Base-by-base conservation (phyloP, 2,329 filamentous ascomycete species). In the Aspergillus jensenii region DNA sequence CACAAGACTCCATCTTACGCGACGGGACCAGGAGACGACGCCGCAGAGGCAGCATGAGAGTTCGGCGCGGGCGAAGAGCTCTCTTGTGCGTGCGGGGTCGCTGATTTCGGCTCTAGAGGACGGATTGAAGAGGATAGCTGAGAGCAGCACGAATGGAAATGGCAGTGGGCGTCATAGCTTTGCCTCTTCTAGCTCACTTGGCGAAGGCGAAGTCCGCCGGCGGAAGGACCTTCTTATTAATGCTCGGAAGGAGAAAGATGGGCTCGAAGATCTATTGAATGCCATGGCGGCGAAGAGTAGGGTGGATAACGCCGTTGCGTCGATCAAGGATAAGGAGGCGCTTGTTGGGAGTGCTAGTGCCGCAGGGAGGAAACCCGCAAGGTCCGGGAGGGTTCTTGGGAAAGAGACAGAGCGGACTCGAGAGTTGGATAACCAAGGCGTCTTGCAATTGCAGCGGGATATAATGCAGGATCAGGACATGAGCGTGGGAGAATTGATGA, bases 351-450 rank as follows among this genome's bases (percentile, higher is more conserved):
- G 40, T 33, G 44, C 50, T 15, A 23, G 33, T 53, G 39, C 37
- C 17, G 67, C 60, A 2, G 69, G 69, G 33, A 63, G 59, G 37
- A 68, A 66, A 23, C 59, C 67, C 5, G 64, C 77, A 71, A 53
- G 82, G 77, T 55, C 74, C 74, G 65, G 85, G 71, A 56, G 84
- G 61, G 62, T 85, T 65, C 45, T 83, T 69, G 66, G 78, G 65
- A 78, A 78, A 48, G 86, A 88, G 73, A 88, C 85, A 0, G 82
- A 85, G 60, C 78, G 81, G 40, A 88, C 86, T 9, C 74, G 85
- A 12, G 84, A 87, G 64, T 67, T 87, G 61, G 86, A 87, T 68
- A 88, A 88, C 60, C 74, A 81, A n/a, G 85, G 85, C 0, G 83
- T 88, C 14, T 62, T 88, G 63, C 84, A 87, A 70, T 67, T 88